A percentile compares a stretch with the other conserved stretches of the same genome.
Conservation (phyloP, 2,329 filamentous ascomycete species). For the Apiospora arundinis region DNA sequence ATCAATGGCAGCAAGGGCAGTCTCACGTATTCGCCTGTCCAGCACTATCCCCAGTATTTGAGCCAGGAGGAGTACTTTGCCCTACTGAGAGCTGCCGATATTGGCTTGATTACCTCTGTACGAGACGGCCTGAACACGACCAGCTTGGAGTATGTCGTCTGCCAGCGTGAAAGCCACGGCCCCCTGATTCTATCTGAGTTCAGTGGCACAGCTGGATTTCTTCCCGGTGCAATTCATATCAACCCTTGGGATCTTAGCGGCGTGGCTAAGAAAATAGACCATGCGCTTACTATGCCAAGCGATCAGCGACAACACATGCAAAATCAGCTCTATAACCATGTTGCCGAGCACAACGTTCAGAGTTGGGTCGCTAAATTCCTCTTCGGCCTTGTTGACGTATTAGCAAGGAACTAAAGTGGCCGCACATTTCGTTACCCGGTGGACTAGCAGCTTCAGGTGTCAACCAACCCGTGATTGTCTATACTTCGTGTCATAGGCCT, state of each 20-base stretch:
- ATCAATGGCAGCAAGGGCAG: slow-evolving; percentile 94
- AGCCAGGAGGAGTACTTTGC: slow-evolving; percentile 92
- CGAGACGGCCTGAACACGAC: slow-evolving; percentile 98
- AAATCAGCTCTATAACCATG: slow-evolving; percentile 77
- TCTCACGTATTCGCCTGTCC: slow-evolving; percentile 86
- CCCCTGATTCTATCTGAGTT: slow-evolving; percentile 96
- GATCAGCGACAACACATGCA: slow-evolving; percentile 75
- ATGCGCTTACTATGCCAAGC: slow-evolving; percentile 77
- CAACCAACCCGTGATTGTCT: no score
- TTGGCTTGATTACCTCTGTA: slow-evolving; percentile 93
- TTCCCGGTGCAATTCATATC: slow-evolving; percentile 89
- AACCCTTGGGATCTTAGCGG: slow-evolving; percentile 93
- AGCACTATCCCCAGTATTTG: slow-evolving; percentile 94
- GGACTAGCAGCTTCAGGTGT: no score
- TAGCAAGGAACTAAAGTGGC: no score
- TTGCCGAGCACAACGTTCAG: slow-evolving; percentile 85
- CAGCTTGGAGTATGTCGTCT: slow-evolving; percentile 91
- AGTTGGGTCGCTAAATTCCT: slow-evolving; percentile 62
- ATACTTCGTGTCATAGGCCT: no score
- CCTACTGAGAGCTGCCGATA: slow-evolving; percentile 84
- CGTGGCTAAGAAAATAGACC: slow-evolving; percentile 83
- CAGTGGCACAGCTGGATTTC: slow-evolving; percentile 87
- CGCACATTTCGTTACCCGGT: no score
- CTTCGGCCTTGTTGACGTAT: no score
- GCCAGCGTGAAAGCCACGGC: slow-evolving; percentile 84